Evolutionary conservation across 352 stramenopile genomes (phyloP), one percentile per base, ranked within the genome.

Genomic region (Phytophthora tubulina): DNA sequence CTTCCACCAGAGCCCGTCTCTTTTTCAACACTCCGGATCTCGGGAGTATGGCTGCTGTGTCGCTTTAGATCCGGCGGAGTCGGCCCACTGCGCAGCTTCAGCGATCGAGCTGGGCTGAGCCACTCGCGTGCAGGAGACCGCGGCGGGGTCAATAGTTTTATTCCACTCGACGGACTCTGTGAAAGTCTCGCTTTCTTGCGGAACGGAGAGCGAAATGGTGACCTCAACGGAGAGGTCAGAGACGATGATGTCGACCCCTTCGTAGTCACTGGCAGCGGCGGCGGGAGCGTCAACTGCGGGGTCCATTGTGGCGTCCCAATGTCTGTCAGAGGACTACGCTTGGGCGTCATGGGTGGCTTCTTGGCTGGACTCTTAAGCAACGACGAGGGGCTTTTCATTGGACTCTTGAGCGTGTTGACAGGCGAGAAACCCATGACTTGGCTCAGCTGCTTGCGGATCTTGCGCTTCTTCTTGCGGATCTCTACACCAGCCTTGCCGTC

Each of bases 131-230:
- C 72, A 51, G 79, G 72, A 30, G 75, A 80, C 30, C 56, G 65
- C n/a, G 50, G 71, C 38, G 76, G 70, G 13, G 72, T 73, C 9
- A 60, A 6, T 31, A 46, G 10, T 3, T 62, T 77, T 38, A 46
- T 57, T 32, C 50, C 63, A 55, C 51, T 73, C 3, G 70, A 74
- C 5, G 82, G 80, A 31, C 78, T 82, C 21, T 57, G 33, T 0
- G 78, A 74, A 10, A 80, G 75, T 30, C 80, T 76, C 9, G 77
- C 49, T 60, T 90, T 92, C 78, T 95, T 95, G 17, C 84, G 76
- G 65, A 95, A 93, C 9, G 89, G 85, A 15, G 87, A 94, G 11
- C 86, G 81, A 53, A 90, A 95, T 6, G 85, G 85, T 7, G 89
- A 96, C 41, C 88, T 87, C 41, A 87, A 78, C 1, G 86, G 65